Percentiles rank a stretch among this genome's conserved stretches.
Conservation (phyloP, 176 grass and related monocot genomes). For the Chloris gayana region DNA sequence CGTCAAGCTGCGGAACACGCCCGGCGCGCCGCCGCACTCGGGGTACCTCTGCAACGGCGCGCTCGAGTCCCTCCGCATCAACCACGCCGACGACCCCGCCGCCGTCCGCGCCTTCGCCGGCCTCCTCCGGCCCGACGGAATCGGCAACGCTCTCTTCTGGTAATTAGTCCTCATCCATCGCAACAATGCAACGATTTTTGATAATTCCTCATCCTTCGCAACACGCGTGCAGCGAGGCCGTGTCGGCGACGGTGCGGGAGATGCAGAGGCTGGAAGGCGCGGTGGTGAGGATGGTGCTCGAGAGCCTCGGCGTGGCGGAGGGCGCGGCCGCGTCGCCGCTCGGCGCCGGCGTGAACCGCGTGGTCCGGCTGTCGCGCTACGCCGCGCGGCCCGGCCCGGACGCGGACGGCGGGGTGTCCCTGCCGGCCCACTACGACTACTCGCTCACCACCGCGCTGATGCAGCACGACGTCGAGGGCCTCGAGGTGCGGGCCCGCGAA, state of each 20-base stretch:
- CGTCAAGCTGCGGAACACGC: not conserved
- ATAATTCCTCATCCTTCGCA: too few relatives aligned
- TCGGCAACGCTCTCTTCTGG: not conserved
- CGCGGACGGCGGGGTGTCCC: not conserved
- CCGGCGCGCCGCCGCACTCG: not conserved
- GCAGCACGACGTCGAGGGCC: not conserved
- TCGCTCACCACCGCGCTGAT: not conserved
- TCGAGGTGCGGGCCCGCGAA: not conserved
- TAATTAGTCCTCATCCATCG: too few relatives aligned
- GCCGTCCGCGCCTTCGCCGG: not conserved
- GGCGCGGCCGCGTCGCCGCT: not conserved
- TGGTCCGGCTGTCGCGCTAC: not conserved
- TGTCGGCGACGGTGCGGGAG: not conserved
- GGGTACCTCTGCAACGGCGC: not conserved
- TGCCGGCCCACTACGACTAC: not conserved
- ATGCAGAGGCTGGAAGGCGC: not conserved
- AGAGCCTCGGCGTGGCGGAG: not conserved
- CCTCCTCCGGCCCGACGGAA: not conserved
- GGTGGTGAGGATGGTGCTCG: not conserved
- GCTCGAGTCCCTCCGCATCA: not conserved
- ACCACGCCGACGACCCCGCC: not conserved
- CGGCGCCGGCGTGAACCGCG: not conserved
- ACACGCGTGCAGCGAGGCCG: not conserved
- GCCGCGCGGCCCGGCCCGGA: not conserved
- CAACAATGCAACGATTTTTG: too few relatives aligned